These are phyloP conservation scores for Pythium aristosporum DNA, from an alignment of 352 stramenopile species.

Conservation along the genomic window DNA sequence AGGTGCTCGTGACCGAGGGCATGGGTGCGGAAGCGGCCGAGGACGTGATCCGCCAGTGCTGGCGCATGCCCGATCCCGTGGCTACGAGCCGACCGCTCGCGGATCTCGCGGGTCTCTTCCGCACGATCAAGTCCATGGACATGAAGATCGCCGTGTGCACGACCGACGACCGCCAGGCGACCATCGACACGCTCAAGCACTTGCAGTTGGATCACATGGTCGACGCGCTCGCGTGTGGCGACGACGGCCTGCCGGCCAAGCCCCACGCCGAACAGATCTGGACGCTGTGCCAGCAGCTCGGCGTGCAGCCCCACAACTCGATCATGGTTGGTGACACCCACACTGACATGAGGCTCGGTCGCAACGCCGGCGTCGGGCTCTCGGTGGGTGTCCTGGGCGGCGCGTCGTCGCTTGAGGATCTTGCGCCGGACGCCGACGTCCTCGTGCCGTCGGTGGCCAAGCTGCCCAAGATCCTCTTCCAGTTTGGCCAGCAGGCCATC, in stretches of 20 bases:
- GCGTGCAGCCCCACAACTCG: conserved; percentile 78
- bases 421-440: conserved; percentile 80
- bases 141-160: conserved; percentile 90
- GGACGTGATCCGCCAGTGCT: conserved; percentile 71
- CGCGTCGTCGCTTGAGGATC: conserved; percentile 76
- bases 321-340: conserved; percentile 89
- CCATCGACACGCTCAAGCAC: conserved; percentile 73
- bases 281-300: conserved; percentile 76
- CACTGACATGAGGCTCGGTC: conserved; percentile 82
- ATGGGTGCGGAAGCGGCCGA: conserved; percentile 63
- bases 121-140: conserved; percentile 79
- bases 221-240: conserved; percentile 72
- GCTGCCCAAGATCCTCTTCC: conserved; percentile 78
- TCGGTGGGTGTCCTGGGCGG: conserved; percentile 79
- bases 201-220: conserved; percentile 75
- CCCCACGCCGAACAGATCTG: conserved; percentile 83
- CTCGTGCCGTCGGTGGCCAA: conserved; percentile 79
- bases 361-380: conserved; percentile 72
- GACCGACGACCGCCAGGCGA: conserved; percentile 80
- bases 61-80: conserved; percentile 81
- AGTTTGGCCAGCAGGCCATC: conserved; percentile 76
- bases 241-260: conserved; percentile 83
- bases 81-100: conserved; percentile 67
- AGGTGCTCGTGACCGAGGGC: conserved; percentile 71
- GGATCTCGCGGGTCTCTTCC: conserved; percentile 78